Base-by-base conservation (phyloP, 2,329 filamentous ascomycete species). In the Pyrenophora graminea region DNA sequence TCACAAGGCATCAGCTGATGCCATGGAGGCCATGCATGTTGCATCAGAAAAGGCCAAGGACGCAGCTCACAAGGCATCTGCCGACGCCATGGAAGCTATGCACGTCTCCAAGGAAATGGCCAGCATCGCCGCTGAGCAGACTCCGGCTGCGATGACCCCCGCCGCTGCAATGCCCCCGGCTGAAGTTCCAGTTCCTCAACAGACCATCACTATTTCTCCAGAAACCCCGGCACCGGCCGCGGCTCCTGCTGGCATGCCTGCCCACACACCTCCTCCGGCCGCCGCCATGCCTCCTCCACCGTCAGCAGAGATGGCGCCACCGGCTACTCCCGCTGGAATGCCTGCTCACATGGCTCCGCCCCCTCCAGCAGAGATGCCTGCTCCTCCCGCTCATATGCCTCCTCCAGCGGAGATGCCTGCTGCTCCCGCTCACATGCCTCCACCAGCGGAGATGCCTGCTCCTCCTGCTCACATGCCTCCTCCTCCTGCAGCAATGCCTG, bases 51-150 rank as follows among this genome's bases (percentile, higher is more conserved):
- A 51, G 31, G 55, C 52, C 6, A 56, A 56, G 39, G 44, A 34
- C 9, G 44, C 47, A n/a, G 48, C 47, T 17, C 39, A 57, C 40
- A 56, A 57, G 36, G 40, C 49, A 3, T 41, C 43, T 3, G 58
- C 58, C 4, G 48, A 58, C 47, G 53, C 55, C 17, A 56, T 53
- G 50, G 50, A 52, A 18, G 55, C 56, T 31, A 59, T 59, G 57
- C 57, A 59, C 21, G 57, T 56, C 18, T 40, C 53, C 5, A 32
- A 45, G 25, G 49, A 56, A 6, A 8, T 49, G 19, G 53, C 53
- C 12, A 56, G 50, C 19, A 53, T 53, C 30, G 48, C 51, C 18
- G 44, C 39, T 9, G 43, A 36, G 45, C 37, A 37, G 45, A 44
- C 50, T 31, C 23, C 18, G 12, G 43, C 48, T 13, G 47, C 48